Evolutionary conservation across 164 flowering plant species (phyloP), one percentile per base, ranked within the genome.

Genomic region (Aristolochia contorta): DNA sequence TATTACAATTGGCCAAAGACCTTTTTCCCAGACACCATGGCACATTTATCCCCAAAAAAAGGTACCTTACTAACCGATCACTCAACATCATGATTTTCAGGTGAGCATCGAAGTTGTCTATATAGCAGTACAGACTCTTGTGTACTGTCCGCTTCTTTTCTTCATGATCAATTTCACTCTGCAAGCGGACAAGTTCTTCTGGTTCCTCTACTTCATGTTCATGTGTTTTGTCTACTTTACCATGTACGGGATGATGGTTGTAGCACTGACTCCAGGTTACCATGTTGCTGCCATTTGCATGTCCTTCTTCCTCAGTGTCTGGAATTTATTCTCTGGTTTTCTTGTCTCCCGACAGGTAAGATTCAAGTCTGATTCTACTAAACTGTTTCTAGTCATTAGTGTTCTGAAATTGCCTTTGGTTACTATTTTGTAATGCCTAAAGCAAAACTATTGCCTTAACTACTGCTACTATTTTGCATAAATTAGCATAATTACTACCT

Each of bases 321-420:
- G 86, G 86, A 78, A 79, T 57, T 68, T 82, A 67, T 79, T 82
- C 81, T 78, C 83, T n/a, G 83, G 83, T 50, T 82, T 79, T 62
- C 74, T 82, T 60, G 71, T 82, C 50, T 76, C 86, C 14, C 69
- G 80, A 30, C 74, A 72, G 68, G 83, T 79, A 74, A 10, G 78
- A 54, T 3, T 21, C 53, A 49, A 49, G 19, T 4, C 53, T 49
- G 1, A 1, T 3, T 37, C 43, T 37, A 37, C 12, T 6, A 37
- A 3, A 8, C 10, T 37, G 5, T 37, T 37, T 37, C 43, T 37
- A 37, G 43, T 37, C 43, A 10, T 37, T 3, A 37, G 12, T 10
- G 7, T 37, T 37, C 43, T 37, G 43, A 37, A 37, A 8, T 37
- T 37, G 43, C 43, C 12, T 37, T 37, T 37, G 43, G 43, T 37